These are phyloP conservation scores for Stephania yunnanensis DNA, from an alignment of 164 flowering plant genomes.

Conservation along the genomic window DNA sequence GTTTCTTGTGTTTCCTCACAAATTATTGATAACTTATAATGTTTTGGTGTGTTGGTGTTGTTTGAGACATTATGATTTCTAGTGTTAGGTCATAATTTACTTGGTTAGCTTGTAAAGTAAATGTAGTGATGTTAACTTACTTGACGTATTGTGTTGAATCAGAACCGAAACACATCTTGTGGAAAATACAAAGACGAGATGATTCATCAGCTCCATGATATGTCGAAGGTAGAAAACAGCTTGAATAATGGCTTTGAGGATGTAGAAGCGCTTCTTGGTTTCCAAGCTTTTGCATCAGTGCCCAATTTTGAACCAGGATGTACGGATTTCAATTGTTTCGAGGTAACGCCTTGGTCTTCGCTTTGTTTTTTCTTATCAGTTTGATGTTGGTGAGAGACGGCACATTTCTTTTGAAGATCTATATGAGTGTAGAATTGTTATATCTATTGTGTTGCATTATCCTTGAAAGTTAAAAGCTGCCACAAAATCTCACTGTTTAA, in stretches of 20 bases:
- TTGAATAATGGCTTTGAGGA: slow-evolving; percentile 22
- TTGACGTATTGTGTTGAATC: slow-evolving; percentile 20
- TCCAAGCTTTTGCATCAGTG: slow-evolving; percentile 26
- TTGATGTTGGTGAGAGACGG: too few relatives aligned
- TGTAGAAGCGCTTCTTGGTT: slow-evolving; percentile 22
- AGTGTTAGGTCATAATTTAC: not conserved
- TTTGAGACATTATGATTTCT: not conserved
- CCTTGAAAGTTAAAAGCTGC: not conserved
- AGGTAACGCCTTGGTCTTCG: slow-evolving; percentile 19
- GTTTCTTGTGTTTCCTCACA: too few relatives aligned
- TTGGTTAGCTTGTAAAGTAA: not conserved
- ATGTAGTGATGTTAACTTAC: not conserved
- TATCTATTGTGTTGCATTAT: too few relatives aligned
- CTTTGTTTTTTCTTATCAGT: not conserved
- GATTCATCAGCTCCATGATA: slow-evolving; percentile 53
- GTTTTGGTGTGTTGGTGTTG: too few relatives aligned
- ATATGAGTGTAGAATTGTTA: too few relatives aligned
- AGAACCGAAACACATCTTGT: slow-evolving; percentile 65
- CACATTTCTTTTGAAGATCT: too few relatives aligned
- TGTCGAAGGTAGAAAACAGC: slow-evolving; percentile 41
- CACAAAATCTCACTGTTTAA: not conserved
- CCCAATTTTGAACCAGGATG: slow-evolving; percentile 14
- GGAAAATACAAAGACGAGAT: slow-evolving; percentile 73
- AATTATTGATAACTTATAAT: too few relatives aligned
- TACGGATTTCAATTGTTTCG: slow-evolving; percentile 20